Conservation (phyloP, 116 monocot species). For the Iris pallida region DNA sequence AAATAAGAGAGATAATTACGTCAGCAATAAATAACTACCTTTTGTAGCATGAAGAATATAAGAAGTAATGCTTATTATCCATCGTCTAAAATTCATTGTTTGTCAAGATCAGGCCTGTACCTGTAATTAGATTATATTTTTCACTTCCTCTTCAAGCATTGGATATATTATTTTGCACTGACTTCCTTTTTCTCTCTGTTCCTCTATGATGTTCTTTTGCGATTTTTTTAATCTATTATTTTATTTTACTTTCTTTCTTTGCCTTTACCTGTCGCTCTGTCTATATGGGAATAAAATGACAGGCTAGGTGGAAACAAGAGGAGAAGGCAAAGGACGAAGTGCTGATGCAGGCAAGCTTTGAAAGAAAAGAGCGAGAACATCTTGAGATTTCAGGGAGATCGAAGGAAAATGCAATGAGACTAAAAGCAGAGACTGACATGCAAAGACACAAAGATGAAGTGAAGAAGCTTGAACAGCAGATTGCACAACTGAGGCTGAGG, state of each 20-base stretch:
- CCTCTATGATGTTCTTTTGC: background rate
- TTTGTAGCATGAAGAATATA: no score
- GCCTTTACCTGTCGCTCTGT: background rate
- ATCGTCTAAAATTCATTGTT: no score
- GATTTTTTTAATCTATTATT: no score
- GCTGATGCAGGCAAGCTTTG: conserved; percentile 13
- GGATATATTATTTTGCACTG: no score
- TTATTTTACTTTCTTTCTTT: background rate
- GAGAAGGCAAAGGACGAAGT: conserved; percentile 42
- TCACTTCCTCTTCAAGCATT: no score
- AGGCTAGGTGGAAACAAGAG: conserved; percentile 59
- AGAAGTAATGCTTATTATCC: no score
- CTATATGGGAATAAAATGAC: conserved; percentile 12
- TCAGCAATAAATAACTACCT: no score
- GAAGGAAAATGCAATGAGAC: conserved; percentile 42
- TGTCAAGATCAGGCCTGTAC: no score
- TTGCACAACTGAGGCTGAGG: conserved; percentile 32
- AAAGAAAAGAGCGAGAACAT: conserved; percentile 42
- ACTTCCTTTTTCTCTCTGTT: background rate
- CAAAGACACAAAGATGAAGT: conserved; percentile 50
- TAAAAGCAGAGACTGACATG: conserved; percentile 44
- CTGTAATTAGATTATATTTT: no score
- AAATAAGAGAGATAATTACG: no score
- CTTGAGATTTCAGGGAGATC: conserved; percentile 48
- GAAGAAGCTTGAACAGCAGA: conserved; percentile 43